Evolutionary conservation across 192 early-diverging fungal species (phyloP).

Genomic region (Mortierella claussenii): DNA sequence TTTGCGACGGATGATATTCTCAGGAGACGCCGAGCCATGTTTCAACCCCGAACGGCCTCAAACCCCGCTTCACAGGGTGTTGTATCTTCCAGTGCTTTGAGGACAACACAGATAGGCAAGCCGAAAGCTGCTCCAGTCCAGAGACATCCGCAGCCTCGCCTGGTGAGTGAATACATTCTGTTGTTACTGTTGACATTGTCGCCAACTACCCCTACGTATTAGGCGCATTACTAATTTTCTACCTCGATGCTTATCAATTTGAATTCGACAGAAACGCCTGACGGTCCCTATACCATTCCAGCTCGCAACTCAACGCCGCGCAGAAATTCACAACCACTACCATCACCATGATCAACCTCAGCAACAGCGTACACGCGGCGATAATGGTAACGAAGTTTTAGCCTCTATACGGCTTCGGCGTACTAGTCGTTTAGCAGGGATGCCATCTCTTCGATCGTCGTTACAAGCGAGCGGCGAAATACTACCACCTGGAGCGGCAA

Average conservation of each 20-base stretch:
- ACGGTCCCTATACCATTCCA: conserved; percentile 29
- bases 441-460: conserved; percentile 13
- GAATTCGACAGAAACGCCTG: conserved; percentile 19
- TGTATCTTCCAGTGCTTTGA: background rate
- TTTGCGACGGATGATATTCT: conserved; percentile 34
- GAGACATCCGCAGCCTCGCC: conserved; percentile 6
- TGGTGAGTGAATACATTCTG: conserved; percentile 8
- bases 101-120: background rate
- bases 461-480: no score
- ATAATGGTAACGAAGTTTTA: no score
- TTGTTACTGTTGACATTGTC: no score
- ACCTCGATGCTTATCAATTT: background rate
- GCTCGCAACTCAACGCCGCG: conserved; percentile 27
- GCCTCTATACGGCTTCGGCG: background rate
- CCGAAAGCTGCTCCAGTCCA: background rate
- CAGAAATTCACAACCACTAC: conserved; percentile 10
- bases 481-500: background rate
- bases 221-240: background rate
- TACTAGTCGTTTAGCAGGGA: conserved; percentile 24
- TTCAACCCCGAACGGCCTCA: conserved; percentile 4
- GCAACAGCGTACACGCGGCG: background rate
- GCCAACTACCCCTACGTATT: no score
- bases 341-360: background rate
- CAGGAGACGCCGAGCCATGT: conserved; percentile 23
- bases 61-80: background rate